Evolutionary conservation across 441 rosid species (phyloP), one percentile per base, ranked within the genome.

Genomic region (Pelargonium citronellum): DNA sequence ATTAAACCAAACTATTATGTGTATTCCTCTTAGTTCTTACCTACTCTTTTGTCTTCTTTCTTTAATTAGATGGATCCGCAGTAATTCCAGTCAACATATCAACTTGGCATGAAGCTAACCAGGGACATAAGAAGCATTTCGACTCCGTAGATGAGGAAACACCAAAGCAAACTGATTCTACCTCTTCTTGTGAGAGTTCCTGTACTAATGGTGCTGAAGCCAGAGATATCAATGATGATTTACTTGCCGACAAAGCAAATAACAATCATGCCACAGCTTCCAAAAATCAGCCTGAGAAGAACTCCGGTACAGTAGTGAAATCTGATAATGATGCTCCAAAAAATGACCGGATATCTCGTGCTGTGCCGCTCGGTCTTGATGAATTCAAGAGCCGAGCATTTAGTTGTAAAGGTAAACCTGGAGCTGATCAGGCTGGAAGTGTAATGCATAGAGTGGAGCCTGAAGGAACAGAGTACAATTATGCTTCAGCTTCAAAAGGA

Each of bases 401-500:
- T 63, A 87, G 76, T 75, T 77, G 87, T 16, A 88, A 68, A 82
- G 77, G 80, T 72, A 89, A 86, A 83, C 72, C 85, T 22, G 85
- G 81, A 71, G 78, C 79, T 51, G 90, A 83, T 73, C 90, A 86
- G 70, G 78, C 81, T 57, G 92, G 83, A 13, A 86, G 87, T 46
- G 82, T 91, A 64, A 78, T 74, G 71, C 98, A 88, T 68, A 85
- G 91, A 79, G 83, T 93, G 82, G 96, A 93, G 76, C 93, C 95
- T 15, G 97, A 93, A 60, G 96, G 95, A 69, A 79, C 83, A 71
- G 91, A 86, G 69, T 88, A 91, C 78, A 93, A 93, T 71, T 93
- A 87, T 73, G 98, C 97, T 61, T 89, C 95, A 5, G 87, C 91
- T 53, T 81, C 96, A 13, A 93, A 91, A 79, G 98, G 97, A 34